Evolutionary conservation across 2,329 filamentous ascomycete genomes (phyloP).

Genomic region (Hypoxylon sp.): DNA sequence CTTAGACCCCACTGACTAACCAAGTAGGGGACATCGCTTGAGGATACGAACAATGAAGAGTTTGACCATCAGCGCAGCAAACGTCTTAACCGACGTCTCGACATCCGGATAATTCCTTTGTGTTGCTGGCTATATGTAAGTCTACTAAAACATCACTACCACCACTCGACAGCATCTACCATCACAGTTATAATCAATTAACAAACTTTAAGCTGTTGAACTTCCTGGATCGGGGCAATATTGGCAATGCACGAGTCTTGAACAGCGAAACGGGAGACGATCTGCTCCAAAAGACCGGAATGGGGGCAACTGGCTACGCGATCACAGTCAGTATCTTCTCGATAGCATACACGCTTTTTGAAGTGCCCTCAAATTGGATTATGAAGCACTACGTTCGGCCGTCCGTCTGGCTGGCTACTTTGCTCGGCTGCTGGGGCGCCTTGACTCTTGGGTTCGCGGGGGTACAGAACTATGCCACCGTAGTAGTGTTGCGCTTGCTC

Average conservation of each 20-base stretch:
- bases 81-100: conserved; percentile 50
- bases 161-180: neutral
- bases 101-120: conserved; percentile 58
- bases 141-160: neutral
- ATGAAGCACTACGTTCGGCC: conserved; percentile 72
- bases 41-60: conserved; percentile 27
- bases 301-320: conserved; percentile 70
- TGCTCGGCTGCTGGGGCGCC: conserved; percentile 65
- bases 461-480: conserved; percentile 46
- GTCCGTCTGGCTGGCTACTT: conserved; percentile 73
- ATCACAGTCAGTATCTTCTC: conserved; percentile 72
- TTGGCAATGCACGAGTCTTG: conserved; percentile 64
- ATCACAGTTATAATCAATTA: neutral
- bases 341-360: conserved; percentile 75
- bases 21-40: conserved; percentile 19
- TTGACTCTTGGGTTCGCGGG: conserved; percentile 45
- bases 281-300: conserved; percentile 57
- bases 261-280: conserved; percentile 54
- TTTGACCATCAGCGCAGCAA: conserved; percentile 43
- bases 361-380: conserved; percentile 73
- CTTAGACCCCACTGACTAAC: neutral
- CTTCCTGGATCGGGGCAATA: conserved; percentile 69
- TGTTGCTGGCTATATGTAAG: conserved; percentile 50
- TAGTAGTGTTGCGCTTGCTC: conserved; percentile 56
- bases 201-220: conserved; percentile 39